Percentiles rank a stretch among this genome's conserved stretches.
These are phyloP conservation scores for Mucor plumbeus DNA, from an alignment of 371 early-diverging fungal species.

Conservation along the genomic window DNA sequence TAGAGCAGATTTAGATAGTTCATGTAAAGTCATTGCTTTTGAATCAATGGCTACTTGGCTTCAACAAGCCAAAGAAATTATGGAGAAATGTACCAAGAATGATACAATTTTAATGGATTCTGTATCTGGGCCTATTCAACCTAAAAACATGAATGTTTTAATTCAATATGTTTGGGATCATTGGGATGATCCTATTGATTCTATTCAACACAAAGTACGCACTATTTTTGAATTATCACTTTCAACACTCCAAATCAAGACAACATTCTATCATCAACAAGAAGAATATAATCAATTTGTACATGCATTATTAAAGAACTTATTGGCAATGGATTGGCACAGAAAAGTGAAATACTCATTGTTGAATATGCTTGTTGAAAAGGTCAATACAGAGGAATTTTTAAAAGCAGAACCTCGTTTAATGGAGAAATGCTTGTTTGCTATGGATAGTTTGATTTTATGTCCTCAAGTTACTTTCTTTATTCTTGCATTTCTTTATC, in stretches of 20 bases:
- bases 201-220: constrained; percentile 75
- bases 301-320: constrained; percentile 43
- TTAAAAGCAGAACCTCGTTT: constrained; percentile 60
- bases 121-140: constrained; percentile 35
- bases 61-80: constrained; percentile 51
- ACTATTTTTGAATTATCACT: constrained; percentile 69
- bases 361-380: constrained; percentile 65
- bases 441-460: constrained; percentile 67
- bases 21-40: constrained; percentile 73
- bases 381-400: constrained; percentile 60
- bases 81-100: constrained; percentile 18
- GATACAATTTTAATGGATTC: constrained; percentile 12
- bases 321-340: constrained; percentile 64
- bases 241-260: constrained; percentile 54
- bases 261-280: constrained; percentile 35
- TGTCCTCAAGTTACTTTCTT: constrained; percentile 68
- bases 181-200: constrained; percentile 86
- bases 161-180: constrained; percentile 75
- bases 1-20: constrained; percentile 59
- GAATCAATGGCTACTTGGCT: constrained; percentile 80
- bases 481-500: constrained; percentile 39
- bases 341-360: constrained; percentile 76
- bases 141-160: constrained; percentile 55
- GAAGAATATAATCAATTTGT: constrained; percentile 44
- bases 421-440: constrained; percentile 60